phyloP scores from a whole-genome alignment of 129 eudicot genomes.

The Lactuca sativa region DNA sequence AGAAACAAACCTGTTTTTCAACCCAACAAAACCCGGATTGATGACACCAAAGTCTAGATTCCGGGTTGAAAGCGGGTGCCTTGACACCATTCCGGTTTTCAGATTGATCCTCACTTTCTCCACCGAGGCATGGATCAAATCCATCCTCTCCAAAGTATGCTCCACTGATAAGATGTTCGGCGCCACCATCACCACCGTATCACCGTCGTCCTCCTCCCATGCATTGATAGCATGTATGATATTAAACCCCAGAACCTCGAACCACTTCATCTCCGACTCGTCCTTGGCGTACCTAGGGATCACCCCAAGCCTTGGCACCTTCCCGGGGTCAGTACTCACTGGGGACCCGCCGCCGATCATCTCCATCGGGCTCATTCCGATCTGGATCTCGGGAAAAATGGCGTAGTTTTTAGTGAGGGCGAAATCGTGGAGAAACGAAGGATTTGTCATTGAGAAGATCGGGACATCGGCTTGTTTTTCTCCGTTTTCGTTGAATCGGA shows the following conservation, averaged over 20 bases:
- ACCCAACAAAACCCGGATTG: slow-evolving; percentile 30
- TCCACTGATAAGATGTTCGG: slow-evolving; percentile 55
- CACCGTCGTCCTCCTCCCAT: slow-evolving; percentile 58
- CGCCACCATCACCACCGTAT: slow-evolving; percentile 51
- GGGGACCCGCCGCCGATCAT: slow-evolving; percentile 49
- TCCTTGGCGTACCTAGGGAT: slow-evolving; percentile 48
- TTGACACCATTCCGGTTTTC: slow-evolving; percentile 35
- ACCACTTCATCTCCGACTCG: slow-evolving; percentile 49
- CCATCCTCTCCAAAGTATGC: slow-evolving; percentile 49
- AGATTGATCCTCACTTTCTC: slow-evolving; percentile 44
- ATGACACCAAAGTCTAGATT: slow-evolving; percentile 38
- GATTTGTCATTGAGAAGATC: slow-evolving; percentile 42
- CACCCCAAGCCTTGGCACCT: slow-evolving; percentile 42
- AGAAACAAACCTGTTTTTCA: slow-evolving; percentile 31
- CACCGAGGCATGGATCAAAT: slow-evolving; percentile 45
- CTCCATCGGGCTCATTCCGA: slow-evolving; percentile 43
- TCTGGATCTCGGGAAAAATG: slow-evolving; percentile 40
- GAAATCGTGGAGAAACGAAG: slow-evolving; percentile 49
- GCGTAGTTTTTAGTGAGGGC: slow-evolving; percentile 53
- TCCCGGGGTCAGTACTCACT: slow-evolving; percentile 34
- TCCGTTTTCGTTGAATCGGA: slow-evolving; percentile 34
- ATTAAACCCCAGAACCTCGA: slow-evolving; percentile 48
- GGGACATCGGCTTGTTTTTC: slow-evolving; percentile 41
- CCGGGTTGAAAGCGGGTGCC: slow-evolving; percentile 36
- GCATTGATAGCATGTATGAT: slow-evolving; percentile 47